Evolutionary conservation across 2,329 filamentous ascomycete genomes (phyloP).

Genomic region (Pseudogymnoascus sp.): DNA sequence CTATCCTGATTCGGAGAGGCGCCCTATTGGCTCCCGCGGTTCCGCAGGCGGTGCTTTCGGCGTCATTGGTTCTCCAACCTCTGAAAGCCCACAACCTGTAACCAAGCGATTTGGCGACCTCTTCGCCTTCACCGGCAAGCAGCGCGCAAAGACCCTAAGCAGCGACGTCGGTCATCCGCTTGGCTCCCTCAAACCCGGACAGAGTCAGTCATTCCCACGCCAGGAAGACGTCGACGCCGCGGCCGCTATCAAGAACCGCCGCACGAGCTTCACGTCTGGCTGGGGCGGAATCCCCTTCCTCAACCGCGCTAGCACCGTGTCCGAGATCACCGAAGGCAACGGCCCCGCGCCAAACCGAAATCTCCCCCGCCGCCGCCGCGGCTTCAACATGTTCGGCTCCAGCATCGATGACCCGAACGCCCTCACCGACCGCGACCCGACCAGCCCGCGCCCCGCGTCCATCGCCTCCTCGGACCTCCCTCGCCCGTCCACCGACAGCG

Average conservation of each 20-base stretch:
- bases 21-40: slow-evolving; percentile 15
- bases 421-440: slow-evolving; percentile 46
- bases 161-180: slow-evolving; percentile 52
- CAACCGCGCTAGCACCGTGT: slow-evolving; percentile 22
- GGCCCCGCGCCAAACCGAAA: slow-evolving; percentile 25
- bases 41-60: slow-evolving; percentile 23
- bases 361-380: slow-evolving; percentile 16
- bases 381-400: slow-evolving; percentile 40
- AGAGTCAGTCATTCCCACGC: slow-evolving; percentile 71
- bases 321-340: slow-evolving; percentile 23
- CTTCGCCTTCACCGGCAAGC: slow-evolving; percentile 53
- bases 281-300: slow-evolving; percentile 39
- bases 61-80: slow-evolving; percentile 23
- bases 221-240: slow-evolving; percentile 49
- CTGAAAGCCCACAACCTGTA: slow-evolving; percentile 38
- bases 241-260: slow-evolving; percentile 42
- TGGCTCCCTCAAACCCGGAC: slow-evolving; percentile 60
- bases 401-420: slow-evolving; percentile 35
- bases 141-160: slow-evolving; percentile 51
- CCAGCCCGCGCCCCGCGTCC: slow-evolving; percentile 58
- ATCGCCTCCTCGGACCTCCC: slow-evolving; percentile 64
- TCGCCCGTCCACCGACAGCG: slow-evolving; percentile 70
- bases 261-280: slow-evolving; percentile 47
- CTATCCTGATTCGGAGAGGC: neutral
- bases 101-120: slow-evolving; percentile 43